Conservation (phyloP, 2,329 filamentous ascomycete genomes). For the Alternaria rosae region DNA sequence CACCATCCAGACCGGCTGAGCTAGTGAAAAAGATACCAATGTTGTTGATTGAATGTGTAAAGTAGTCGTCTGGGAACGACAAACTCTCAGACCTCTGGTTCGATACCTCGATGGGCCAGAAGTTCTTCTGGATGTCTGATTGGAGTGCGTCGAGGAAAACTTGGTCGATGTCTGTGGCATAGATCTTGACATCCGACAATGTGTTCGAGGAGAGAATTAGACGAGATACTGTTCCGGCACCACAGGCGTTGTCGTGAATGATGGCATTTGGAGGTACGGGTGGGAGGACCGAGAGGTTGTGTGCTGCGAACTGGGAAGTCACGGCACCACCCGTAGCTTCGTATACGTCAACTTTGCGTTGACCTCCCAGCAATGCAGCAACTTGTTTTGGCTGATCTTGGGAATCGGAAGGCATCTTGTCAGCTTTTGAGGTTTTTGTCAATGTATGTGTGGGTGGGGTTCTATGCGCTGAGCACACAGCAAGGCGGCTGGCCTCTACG, state of each 20-base stretch:
- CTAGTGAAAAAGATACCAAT: constrained; percentile 51
- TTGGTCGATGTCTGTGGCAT: constrained; percentile 43
- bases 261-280: constrained; percentile 33
- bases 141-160: constrained; percentile 34
- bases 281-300: constrained; percentile 38
- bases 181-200: constrained; percentile 27
- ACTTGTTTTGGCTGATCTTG: constrained; percentile 33
- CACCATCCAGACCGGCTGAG: constrained; percentile 39
- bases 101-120: constrained; percentile 34
- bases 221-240: constrained; percentile 40
- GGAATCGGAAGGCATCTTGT: constrained; percentile 21
- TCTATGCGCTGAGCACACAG: neutral
- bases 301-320: constrained; percentile 33
- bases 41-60: constrained; percentile 52
- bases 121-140: constrained; percentile 14
- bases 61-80: constrained; percentile 38
- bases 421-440: neutral
- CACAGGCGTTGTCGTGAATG: constrained; percentile 48
- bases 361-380: constrained; percentile 27
- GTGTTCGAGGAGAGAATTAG: constrained; percentile 24
- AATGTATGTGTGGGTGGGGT: neutral
- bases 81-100: constrained; percentile 28
- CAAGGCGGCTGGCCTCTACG: neutral
- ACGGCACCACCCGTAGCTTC: constrained; percentile 39
- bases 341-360: constrained; percentile 38